These are phyloP conservation scores for Podaxis sp. DNA, from an alignment of 768 basidiomycete species.

Conservation along the genomic window DNA sequence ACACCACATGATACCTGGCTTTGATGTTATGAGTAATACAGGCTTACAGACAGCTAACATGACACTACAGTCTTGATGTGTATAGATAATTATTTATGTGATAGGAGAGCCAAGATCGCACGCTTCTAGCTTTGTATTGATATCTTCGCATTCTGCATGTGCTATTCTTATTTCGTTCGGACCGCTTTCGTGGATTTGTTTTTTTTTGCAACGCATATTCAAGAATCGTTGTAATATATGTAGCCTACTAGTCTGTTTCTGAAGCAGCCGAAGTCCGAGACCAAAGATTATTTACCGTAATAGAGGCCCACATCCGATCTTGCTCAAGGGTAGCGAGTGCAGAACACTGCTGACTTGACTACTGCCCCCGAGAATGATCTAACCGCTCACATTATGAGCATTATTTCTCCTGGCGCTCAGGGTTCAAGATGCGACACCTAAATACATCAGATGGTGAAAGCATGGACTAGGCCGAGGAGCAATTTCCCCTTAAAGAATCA, in stretches of 20 bases:
- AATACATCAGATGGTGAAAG: too few species aligned
- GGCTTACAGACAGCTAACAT: conserved; percentile 57
- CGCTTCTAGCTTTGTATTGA: conserved; percentile 21
- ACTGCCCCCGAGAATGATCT: too few species aligned
- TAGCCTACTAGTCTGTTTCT: neutral
- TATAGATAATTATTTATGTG: conserved; percentile 17
- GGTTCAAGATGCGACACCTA: too few species aligned
- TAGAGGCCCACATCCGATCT: neutral
- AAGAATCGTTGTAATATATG: neutral
- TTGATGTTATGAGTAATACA: conserved; percentile 53
- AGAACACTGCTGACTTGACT: too few species aligned
- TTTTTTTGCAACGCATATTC: neutral
- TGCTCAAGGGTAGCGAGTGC: neutral
- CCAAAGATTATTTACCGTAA: neutral
- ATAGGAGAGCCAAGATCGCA: conserved; percentile 10
- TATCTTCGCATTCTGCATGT: conserved; percentile 18
- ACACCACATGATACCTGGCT: conserved; percentile 64
- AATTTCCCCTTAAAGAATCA: too few species aligned
- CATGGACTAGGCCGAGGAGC: too few species aligned
- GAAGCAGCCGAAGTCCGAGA: neutral
- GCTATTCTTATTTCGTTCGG: conserved; percentile 15
- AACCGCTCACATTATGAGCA: too few species aligned
- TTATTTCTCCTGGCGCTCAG: too few species aligned
- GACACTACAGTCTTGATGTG: conserved; percentile 48
- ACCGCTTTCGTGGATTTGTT: conserved; percentile 7